Conservation (phyloP, 2,329 filamentous ascomycete species). For the Leptographium procerum region DNA sequence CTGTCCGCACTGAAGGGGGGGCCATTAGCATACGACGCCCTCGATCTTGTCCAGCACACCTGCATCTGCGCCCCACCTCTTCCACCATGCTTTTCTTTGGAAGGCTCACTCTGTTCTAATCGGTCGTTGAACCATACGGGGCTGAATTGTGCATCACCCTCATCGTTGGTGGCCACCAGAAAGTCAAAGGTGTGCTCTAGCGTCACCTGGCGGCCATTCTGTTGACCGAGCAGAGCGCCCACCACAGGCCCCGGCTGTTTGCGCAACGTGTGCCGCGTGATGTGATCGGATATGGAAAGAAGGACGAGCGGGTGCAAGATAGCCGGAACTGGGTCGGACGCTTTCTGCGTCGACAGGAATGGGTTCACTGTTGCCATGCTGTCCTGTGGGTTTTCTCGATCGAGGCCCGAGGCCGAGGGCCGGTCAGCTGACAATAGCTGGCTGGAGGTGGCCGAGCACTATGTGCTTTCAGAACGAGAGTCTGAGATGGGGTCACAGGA, state of each 20-base stretch:
- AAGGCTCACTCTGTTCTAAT: constrained; percentile 67
- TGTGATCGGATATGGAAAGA: constrained; percentile 92
- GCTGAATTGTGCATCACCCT: constrained; percentile 53
- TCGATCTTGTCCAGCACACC: no score
- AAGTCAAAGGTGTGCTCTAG: constrained; percentile 91
- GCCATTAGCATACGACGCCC: neutral
- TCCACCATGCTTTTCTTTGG: neutral
- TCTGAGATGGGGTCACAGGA: no score
- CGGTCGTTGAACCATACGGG: constrained; percentile 63
- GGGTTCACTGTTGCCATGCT: constrained; percentile 30
- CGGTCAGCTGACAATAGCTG: neutral
- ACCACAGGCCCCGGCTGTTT: constrained; percentile 64
- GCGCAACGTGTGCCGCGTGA: constrained; percentile 79
- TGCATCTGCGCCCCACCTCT: neutral
- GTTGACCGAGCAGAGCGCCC: constrained; percentile 81
- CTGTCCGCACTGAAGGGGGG: constrained; percentile 59
- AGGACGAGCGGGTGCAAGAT: constrained; percentile 89
- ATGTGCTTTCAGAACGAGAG: no score
- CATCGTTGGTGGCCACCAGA: constrained; percentile 37
- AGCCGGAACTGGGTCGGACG: constrained; percentile 65
- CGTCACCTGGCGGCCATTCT: constrained; percentile 81
- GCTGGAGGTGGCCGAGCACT: neutral
- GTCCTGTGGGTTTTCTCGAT: neutral
- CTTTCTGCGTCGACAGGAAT: constrained; percentile 54
- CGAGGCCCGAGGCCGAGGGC: neutral